Evolutionary conservation across 1,284 basidiomycete species (phyloP).

Genomic region (Malassezia vespertilionis): DNA sequence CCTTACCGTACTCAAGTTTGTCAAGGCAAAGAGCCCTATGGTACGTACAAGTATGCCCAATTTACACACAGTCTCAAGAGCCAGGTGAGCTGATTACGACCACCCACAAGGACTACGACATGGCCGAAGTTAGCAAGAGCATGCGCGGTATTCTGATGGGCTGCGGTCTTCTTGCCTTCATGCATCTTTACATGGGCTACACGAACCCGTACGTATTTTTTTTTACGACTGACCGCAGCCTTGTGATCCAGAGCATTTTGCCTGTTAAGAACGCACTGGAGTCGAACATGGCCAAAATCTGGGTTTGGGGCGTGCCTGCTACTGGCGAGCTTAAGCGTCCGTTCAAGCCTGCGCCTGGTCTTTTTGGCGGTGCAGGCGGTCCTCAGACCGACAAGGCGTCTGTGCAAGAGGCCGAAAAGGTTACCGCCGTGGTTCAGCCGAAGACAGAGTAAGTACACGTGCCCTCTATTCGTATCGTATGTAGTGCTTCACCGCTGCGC

Average conservation of each 20-base stretch:
- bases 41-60: not conserved
- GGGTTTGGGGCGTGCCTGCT: constrained; percentile 50
- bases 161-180: constrained; percentile 44
- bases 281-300: constrained; percentile 45
- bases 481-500: too few species aligned
- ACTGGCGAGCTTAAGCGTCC: constrained; percentile 82
- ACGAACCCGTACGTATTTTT: constrained; percentile 35
- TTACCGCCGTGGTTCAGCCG: constrained; percentile 52
- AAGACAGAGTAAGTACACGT: constrained; percentile 11
- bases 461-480: too few species aligned
- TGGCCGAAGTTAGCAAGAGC: constrained; percentile 73
- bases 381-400: constrained; percentile 67
- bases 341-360: constrained; percentile 67
- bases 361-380: constrained; percentile 53
- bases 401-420: constrained; percentile 76
- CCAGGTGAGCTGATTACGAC: constrained; percentile 75
- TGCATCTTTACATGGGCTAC: constrained; percentile 47
- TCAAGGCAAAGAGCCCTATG: constrained; percentile 50
- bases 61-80: constrained; percentile 52
- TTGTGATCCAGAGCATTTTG: constrained; percentile 46
- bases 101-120: constrained; percentile 85
- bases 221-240: constrained; percentile 9
- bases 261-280: constrained; percentile 46
- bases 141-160: constrained; percentile 54
- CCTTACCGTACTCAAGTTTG: constrained; percentile 83